Evolutionary conservation across 2,329 filamentous ascomycete species (phyloP).

Genomic region (Purpureocillium lavendulum): DNA sequence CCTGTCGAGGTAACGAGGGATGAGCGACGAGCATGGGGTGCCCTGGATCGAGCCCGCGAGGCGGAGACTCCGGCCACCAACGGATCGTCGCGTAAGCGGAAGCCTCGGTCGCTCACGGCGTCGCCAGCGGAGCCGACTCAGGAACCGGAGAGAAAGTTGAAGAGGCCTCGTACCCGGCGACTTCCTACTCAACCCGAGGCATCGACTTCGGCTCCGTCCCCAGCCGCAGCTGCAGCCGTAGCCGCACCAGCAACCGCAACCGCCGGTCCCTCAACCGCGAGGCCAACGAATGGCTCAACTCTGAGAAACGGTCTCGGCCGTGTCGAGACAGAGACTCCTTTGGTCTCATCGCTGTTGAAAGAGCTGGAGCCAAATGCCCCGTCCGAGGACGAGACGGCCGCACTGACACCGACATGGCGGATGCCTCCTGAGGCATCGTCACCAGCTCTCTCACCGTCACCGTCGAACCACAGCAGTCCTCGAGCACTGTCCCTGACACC

Average conservation of each 20-base stretch:
- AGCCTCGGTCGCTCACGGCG: slow-evolving; percentile 58
- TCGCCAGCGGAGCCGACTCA: slow-evolving; percentile 61
- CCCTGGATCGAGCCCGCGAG: slow-evolving; percentile 76
- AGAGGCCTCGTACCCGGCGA: slow-evolving; percentile 74
- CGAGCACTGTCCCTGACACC: slow-evolving; percentile 61
- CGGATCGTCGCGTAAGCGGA: slow-evolving; percentile 59
- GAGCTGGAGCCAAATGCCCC: slow-evolving; percentile 67
- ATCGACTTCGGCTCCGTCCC: slow-evolving; percentile 31
- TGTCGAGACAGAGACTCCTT: slow-evolving; percentile 55
- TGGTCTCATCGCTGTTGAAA: slow-evolving; percentile 77
- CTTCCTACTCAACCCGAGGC: slow-evolving; percentile 40
- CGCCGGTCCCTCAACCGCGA: slow-evolving; percentile 16
- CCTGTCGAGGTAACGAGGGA: slow-evolving; percentile 62
- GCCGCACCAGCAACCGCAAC: too few species aligned
- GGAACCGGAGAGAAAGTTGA: slow-evolving; percentile 74
- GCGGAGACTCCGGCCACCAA: slow-evolving; percentile 42
- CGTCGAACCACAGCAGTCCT: slow-evolving; percentile 58
- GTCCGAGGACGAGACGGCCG: slow-evolving; percentile 45
- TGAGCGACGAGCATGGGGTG: slow-evolving; percentile 81
- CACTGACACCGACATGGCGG: slow-evolving; percentile 19
- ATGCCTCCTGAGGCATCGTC: slow-evolving; percentile 37
- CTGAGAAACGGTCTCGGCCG: slow-evolving; percentile 14
- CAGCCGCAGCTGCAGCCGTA: slow-evolving; percentile 16
- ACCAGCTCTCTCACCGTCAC: slow-evolving; percentile 56
- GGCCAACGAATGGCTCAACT: slow-evolving; percentile 12